Base-by-base conservation (phyloP, 202 grass and related monocot genomes). In the Elaeis oleifera region DNA sequence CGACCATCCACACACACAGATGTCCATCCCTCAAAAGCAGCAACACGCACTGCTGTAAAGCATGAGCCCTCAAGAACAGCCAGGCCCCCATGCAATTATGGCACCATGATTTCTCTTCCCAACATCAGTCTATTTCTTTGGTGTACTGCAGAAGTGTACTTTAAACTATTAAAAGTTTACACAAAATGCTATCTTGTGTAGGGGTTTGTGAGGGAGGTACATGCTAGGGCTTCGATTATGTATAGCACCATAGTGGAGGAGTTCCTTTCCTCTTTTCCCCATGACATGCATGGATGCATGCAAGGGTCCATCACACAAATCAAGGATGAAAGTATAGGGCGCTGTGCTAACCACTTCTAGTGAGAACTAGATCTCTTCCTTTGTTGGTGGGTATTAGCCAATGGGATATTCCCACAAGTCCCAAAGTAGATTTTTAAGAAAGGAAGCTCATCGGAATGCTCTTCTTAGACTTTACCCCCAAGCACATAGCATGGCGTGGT, bases 61-160 rank as follows among this genome's bases (percentile, higher is more conserved):
- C 16, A 56, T 13, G 54, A 56, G 54, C 18, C 22, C 54, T 23
- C 18, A 20, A 21, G n/a, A 18, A 9, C n/a, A 22, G 5, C 3
- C 6, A 19, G 23, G 44, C 50, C 28, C 56, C 67, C 20, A 50
- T 71, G 61, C 61, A 75, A 68, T 72, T 76, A 79, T 79, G 55
- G 71, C 63, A 32, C 71, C 71, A 82, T 87, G 75, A 76, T 82
- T 76, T 74, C 67, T 71, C 74, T 63, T 78, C 74, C 74, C 78
- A 78, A 81, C 78, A 50, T 51, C 55, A 23, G 19, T 58, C 23
- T 24, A 25, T 58, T 13, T 11, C 20, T 28, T 23, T 21, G 22
- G 22, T 21, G 54, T 56, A 56, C 54, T 13, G 1, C 13, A 56
- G 13, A 2, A 13, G 9, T 14, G 36, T 44, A 44, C 36, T 13